These are phyloP conservation scores for Daedalea quercina DNA, from an alignment of 768 basidiomycete species.

Conservation along the genomic window DNA sequence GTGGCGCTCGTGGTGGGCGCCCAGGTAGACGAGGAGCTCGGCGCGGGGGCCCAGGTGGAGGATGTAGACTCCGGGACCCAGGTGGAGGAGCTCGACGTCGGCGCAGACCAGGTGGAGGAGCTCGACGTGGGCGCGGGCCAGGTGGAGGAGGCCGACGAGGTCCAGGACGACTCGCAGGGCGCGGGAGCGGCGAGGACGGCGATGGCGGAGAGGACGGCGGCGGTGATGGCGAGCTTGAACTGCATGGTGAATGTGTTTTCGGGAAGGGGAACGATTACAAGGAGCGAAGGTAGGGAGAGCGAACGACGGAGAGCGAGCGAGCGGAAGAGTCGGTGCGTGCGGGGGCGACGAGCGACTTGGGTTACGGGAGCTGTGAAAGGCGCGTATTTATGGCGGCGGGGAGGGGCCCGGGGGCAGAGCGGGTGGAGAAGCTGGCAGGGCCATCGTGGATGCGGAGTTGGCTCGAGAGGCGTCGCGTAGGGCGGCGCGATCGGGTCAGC, in stretches of 20 bases:
- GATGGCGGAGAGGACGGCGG: slow-evolving; percentile 5
- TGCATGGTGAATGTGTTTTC: slow-evolving; percentile 1
- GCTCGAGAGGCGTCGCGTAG: no score
- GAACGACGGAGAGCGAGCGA: slow-evolving; percentile 1
- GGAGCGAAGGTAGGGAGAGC: not conserved
- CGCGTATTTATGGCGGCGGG: not conserved
- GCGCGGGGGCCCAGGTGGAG: not conserved
- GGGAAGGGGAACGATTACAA: not conserved
- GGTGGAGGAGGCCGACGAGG: not conserved
- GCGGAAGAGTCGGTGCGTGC: slow-evolving; percentile 1
- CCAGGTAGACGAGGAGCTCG: not conserved
- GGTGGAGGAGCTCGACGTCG: not conserved
- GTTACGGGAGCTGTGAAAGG: not conserved
- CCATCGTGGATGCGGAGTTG: not conserved
- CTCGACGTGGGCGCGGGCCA: not conserved
- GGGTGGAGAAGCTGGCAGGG: not conserved
- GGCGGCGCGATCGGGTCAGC: no score
- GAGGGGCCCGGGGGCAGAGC: not conserved
- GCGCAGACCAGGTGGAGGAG: not conserved
- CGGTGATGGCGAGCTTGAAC: slow-evolving; percentile 6
- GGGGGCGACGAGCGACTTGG: slow-evolving; percentile 7
- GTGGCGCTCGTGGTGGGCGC: not conserved
- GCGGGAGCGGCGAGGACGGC: slow-evolving; percentile 3
- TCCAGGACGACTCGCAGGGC: not conserved
- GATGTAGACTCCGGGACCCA: not conserved